phyloP scores from a whole-genome alignment of 768 basidiomycete species.

The Psilocybe subaeruginosa region DNA sequence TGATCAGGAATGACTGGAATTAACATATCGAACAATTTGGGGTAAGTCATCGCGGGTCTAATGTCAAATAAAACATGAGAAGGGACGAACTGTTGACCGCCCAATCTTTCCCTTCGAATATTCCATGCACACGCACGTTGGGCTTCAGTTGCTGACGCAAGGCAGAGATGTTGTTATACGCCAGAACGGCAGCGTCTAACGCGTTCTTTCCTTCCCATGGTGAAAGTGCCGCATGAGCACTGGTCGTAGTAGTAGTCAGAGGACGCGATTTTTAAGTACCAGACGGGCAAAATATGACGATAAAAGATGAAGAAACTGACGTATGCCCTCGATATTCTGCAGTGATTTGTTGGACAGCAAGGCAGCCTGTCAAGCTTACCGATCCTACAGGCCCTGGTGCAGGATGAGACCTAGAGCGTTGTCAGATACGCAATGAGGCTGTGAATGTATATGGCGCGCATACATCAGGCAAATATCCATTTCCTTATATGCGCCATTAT shows the following conservation, averaged over 20 bases:
- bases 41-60: not conserved
- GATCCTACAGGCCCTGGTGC: slow-evolving; percentile 76
- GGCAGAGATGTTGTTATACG: slow-evolving; percentile 78
- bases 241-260: not conserved
- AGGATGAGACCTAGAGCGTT: slow-evolving; percentile 73
- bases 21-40: not conserved
- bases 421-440: not conserved
- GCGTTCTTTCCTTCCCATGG: slow-evolving; percentile 89
- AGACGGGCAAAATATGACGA: not conserved
- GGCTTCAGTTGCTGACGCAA: slow-evolving; percentile 84
- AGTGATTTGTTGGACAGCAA: slow-evolving; percentile 60
- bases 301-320: slow-evolving; percentile 35
- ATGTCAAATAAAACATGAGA: not conserved
- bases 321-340: slow-evolving; percentile 78
- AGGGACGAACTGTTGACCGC: slow-evolving; percentile 62
- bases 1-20: slow-evolving; percentile 76
- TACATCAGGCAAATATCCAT: slow-evolving; percentile 83
- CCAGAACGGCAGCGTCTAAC: slow-evolving; percentile 82
- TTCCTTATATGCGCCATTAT: slow-evolving; percentile 71
- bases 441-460: slow-evolving; percentile 13
- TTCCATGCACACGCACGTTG: slow-evolving; percentile 77
- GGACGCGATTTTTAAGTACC: not conserved
- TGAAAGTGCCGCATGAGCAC: slow-evolving; percentile 79
- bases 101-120: slow-evolving; percentile 79
- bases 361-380: slow-evolving; percentile 62